A percentile compares a stretch with the other conserved stretches of the same genome.
These are phyloP conservation scores for Lactifluus subvellereus DNA, from an alignment of 768 basidiomycete species.

Conservation along the genomic window DNA sequence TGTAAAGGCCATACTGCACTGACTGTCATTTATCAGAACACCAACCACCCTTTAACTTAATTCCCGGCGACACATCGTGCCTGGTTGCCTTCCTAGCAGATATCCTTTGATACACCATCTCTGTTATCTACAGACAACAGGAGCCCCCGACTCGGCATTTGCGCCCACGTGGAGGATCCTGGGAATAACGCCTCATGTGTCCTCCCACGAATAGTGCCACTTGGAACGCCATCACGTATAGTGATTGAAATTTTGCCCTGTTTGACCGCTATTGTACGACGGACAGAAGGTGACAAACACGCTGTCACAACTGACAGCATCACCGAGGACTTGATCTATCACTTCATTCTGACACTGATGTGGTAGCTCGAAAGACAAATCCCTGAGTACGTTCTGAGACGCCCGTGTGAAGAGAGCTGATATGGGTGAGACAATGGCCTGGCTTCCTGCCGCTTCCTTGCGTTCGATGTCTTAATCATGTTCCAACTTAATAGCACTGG, in stretches of 20 bases:
- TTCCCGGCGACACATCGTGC: not conserved
- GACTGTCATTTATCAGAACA: not conserved
- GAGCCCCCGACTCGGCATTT: not conserved
- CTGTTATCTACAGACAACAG: not conserved
- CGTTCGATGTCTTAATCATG: not conserved
- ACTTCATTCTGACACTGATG: not conserved
- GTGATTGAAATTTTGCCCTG: not conserved
- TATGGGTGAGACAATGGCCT: not conserved
- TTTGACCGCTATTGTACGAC: not conserved
- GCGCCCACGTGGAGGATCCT: not conserved
- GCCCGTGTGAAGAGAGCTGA: not conserved
- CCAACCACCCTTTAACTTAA: no score
- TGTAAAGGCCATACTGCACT: not conserved
- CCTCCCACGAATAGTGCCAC: not conserved
- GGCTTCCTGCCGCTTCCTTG: not conserved
- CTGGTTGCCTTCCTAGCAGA: not conserved
- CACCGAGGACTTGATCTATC: slow-evolving; percentile 16
- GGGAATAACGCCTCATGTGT: not conserved
- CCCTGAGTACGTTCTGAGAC: not conserved
- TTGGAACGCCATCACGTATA: not conserved
- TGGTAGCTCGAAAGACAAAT: slow-evolving; percentile 5
- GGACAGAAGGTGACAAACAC: not conserved
- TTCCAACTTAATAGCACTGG: not conserved
- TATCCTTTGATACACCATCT: not conserved
- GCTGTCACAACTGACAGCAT: slow-evolving; percentile 17